Percentiles rank a stretch among this genome's conserved stretches.
These are phyloP conservation scores for Leccinum discolor DNA, from an alignment of 1,284 basidiomycete species.

Conservation along the genomic window DNA sequence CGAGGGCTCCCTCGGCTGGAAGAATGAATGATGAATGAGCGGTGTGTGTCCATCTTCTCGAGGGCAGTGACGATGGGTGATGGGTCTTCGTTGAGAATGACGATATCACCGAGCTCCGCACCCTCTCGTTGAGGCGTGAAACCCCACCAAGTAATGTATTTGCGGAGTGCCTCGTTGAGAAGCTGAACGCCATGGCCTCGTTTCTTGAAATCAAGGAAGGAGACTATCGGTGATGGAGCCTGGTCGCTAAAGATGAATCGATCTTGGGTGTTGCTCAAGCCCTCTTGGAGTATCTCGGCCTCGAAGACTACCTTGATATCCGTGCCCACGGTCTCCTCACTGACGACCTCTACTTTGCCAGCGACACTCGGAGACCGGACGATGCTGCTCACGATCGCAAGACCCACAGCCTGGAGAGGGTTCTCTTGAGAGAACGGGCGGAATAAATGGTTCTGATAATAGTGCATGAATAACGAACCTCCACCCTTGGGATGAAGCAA, in stretches of 20 bases:
- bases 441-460: conserved; percentile 84
- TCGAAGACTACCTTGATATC: conserved; percentile 90
- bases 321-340: conserved; percentile 88
- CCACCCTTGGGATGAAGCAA: not conserved
- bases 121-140: conserved; percentile 55
- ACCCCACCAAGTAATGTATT: conserved; percentile 79
- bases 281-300: conserved; percentile 62
- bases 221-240: conserved; percentile 53
- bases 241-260: conserved; percentile 49
- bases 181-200: conserved; percentile 72
- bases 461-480: conserved; percentile 14
- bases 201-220: conserved; percentile 75
- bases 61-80: conserved; percentile 59
- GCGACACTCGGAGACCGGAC: conserved; percentile 84
- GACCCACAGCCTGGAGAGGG: conserved; percentile 90
- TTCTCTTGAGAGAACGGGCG: conserved; percentile 97
- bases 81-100: conserved; percentile 84
- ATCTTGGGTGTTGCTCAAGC: conserved; percentile 40
- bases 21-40: conserved; percentile 77
- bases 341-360: conserved; percentile 89
- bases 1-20: conserved; percentile 67
- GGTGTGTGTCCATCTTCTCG: conserved; percentile 53
- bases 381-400: conserved; percentile 95
- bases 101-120: conserved; percentile 65
- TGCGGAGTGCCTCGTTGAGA: conserved; percentile 60